phyloP scores from a whole-genome alignment of 768 basidiomycete species.

The Tubosaeta brunneosetosa region DNA sequence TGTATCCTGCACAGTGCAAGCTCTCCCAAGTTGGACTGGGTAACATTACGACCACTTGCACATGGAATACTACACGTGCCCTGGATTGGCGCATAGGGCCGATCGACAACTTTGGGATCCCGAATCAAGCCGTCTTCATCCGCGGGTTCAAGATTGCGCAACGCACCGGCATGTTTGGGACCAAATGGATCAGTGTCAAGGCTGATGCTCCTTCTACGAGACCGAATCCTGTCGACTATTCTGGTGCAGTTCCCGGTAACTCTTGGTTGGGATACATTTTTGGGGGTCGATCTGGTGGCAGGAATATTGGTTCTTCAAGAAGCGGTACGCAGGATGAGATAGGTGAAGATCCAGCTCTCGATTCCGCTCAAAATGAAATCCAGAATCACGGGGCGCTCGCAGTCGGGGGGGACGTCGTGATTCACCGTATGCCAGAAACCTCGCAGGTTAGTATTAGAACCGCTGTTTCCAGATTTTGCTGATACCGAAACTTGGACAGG shows the following conservation, averaged over 20 bases:
- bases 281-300: background rate
- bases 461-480: background rate
- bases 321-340: background rate
- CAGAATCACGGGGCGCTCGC: background rate
- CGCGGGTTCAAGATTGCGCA: no score
- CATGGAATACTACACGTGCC: no score
- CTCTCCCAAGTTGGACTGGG: no score
- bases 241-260: background rate
- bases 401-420: background rate
- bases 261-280: background rate
- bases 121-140: no score
- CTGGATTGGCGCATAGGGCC: no score
- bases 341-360: background rate
- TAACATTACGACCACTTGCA: no score
- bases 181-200: background rate
- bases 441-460: background rate
- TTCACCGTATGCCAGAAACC: no score
- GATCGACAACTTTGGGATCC: no score
- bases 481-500: background rate
- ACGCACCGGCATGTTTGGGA: no score
- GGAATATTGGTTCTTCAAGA: background rate
- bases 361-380: background rate
- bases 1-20: no score
- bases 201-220: background rate
- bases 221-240: background rate